These are phyloP conservation scores for Vigna nakashimae DNA, from an alignment of 306 rosid genomes.

Conservation along the genomic window DNA sequence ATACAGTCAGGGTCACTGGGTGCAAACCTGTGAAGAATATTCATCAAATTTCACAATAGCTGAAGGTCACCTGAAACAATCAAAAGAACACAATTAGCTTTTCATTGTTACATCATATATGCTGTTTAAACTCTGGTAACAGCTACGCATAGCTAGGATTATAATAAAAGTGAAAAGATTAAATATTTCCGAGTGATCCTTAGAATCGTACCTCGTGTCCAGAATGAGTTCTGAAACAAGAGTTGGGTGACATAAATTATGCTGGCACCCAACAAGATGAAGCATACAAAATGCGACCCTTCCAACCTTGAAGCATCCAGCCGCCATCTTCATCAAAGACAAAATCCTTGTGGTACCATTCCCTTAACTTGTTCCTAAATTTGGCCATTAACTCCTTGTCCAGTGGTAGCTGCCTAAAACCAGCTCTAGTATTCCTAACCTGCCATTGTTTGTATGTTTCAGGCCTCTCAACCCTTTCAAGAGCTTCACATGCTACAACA, in stretches of 20 bases:
- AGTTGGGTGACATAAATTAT: conserved; percentile 33
- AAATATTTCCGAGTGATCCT: conserved; percentile 4
- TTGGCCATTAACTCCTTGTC: conserved; percentile 58
- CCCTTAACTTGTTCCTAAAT: conserved; percentile 53
- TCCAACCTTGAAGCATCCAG: conserved; percentile 95
- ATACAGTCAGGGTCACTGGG: background rate
- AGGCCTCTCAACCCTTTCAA: conserved; percentile 84
- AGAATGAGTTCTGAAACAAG: conserved; percentile 21
- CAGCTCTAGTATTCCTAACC: conserved; percentile 67
- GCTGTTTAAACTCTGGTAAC: conserved; percentile 34
- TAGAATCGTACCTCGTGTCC: conserved; percentile 37
- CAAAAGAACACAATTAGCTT: conserved; percentile 31
- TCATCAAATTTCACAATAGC: background rate
- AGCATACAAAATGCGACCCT: conserved; percentile 70
- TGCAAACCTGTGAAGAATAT: conserved; percentile 35
- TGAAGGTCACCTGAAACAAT: conserved; percentile 44
- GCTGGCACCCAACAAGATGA: conserved; percentile 82
- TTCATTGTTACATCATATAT: conserved; percentile 30
- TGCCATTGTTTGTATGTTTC: conserved; percentile 87
- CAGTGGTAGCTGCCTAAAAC: conserved; percentile 70
- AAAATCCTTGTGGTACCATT: conserved; percentile 73
- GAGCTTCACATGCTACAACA: conserved; percentile 81
- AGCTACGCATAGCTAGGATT: conserved; percentile 3
- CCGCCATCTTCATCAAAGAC: conserved; percentile 65
- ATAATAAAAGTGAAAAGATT: conserved; percentile 6